Evolutionary conservation across 805 yeast species (phyloP).

Genomic region (Clavispora fructus): DNA sequence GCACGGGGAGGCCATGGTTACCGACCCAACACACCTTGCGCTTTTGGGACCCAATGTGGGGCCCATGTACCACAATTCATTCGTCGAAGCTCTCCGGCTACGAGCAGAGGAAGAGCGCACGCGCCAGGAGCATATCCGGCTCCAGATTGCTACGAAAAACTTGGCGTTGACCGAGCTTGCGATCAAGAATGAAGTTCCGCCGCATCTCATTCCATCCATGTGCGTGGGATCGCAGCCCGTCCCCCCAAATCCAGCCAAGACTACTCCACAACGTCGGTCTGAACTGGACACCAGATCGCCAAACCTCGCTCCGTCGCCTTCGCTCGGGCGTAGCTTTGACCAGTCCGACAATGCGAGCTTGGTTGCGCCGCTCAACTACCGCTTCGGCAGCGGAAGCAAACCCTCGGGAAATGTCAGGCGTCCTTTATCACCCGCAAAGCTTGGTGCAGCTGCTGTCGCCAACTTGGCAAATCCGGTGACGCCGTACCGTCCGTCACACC

Average conservation of each 20-base stretch:
- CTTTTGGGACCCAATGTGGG: constrained; percentile 51
- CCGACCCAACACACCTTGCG: constrained; percentile 19
- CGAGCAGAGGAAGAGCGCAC: constrained; percentile 74
- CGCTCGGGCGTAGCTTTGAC: constrained; percentile 6
- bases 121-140: constrained; percentile 68
- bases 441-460: constrained; percentile 71
- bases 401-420: constrained; percentile 21
- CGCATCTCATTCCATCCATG: constrained; percentile 55
- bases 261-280: constrained; percentile 1
- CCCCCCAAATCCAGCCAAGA: constrained; percentile 6
- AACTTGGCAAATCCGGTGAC: constrained; percentile 33
- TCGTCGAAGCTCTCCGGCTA: constrained; percentile 53
- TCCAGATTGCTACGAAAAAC: constrained; percentile 57
- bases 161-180: constrained; percentile 62
- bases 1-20: background rate
- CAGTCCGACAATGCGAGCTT: constrained; percentile 24
- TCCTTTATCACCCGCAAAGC: constrained; percentile 62
- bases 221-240: constrained; percentile 32
- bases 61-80: constrained; percentile 52
- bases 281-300: constrained; percentile 1
- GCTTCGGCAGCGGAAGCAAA: constrained; percentile 29
- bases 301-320: constrained; percentile 4
- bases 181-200: constrained; percentile 56
- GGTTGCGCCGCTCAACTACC: constrained; percentile 30
- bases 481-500: constrained; percentile 22